Conservation (phyloP, 1,284 basidiomycete genomes). For the Cutaneotrichosporon sp. region DNA sequence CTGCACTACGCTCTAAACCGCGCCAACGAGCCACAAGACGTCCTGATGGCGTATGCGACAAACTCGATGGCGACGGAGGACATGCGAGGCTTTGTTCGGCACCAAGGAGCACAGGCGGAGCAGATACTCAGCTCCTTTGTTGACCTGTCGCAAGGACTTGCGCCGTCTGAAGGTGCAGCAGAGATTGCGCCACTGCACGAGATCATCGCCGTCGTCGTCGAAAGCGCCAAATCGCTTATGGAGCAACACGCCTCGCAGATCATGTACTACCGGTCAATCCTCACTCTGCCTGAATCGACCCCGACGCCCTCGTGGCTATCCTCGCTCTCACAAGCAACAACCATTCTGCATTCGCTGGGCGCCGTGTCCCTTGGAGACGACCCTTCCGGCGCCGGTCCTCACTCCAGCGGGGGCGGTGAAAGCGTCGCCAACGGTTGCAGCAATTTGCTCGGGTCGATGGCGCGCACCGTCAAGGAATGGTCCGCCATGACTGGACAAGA, state of each 20-base stretch:
- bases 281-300: constrained; percentile 11
- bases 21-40: constrained; percentile 30
- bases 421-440: constrained; percentile 34
- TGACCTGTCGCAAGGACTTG: constrained; percentile 20
- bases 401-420: constrained; percentile 15
- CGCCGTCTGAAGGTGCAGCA: constrained; percentile 9
- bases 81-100: constrained; percentile 28
- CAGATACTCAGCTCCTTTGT: constrained; percentile 24
- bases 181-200: constrained; percentile 32
- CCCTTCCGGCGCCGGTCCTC: no score
- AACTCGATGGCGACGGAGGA: constrained; percentile 18
- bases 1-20: constrained; percentile 29
- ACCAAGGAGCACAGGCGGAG: constrained; percentile 30
- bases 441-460: constrained; percentile 39
- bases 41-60: constrained; percentile 22
- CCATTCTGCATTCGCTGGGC: constrained; percentile 14
- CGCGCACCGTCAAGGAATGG: constrained; percentile 31
- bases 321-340: constrained; percentile 22
- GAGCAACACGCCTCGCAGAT: constrained; percentile 34
- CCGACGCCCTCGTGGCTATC: constrained; percentile 24
- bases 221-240: constrained; percentile 35
- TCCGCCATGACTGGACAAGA: constrained; percentile 18
- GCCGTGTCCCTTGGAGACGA: constrained; percentile 9
- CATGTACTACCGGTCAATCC: constrained; percentile 16
- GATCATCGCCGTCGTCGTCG: constrained; percentile 28